Base-by-base conservation (phyloP, 2,329 filamentous ascomycete species). In the Alternaria triticimaculans region DNA sequence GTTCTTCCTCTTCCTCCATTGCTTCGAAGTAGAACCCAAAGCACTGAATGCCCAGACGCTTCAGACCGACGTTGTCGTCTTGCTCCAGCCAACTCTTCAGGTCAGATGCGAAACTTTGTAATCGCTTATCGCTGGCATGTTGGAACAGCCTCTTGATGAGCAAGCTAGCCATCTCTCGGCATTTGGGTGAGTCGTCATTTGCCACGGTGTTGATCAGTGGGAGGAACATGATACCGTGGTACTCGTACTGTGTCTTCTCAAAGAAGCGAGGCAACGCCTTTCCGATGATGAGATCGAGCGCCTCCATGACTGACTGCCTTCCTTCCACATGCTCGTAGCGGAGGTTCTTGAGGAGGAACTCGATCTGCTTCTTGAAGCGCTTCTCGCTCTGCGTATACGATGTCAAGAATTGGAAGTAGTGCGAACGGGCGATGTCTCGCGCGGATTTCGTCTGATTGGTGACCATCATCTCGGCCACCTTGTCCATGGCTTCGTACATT, bases 351-450 rank as follows among this genome's bases (percentile, higher is more conserved):
- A 96, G 87, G 53, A 99, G 85, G 77, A 98, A 99, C 60, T 87
- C 89, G 55, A 97, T 86, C 76, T 98, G 95, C 78, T 97, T 97
- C 43, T 88, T 87, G 90, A 96, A 96, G 14, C 96, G 87, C 66
- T 89, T 92, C 80, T 94, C 94, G 73, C 92, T 93, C 78, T 98
- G 96, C 0, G 96, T 95, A 75, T 97, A 99, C 58, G 97, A 94
- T 69, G 94, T 89, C 60, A 99, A 84, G 82, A 99, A 99, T 70
- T 97, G 93, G 79, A 97, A 91, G 80, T 96, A 99, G 14, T 93
- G 91, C 20, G 93, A 93, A 60, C 96, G 87, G 14, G 95, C 94
- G 41, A 97, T 85, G 77, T 97, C 93, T 56, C 96, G 88, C 3
- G 95, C 95, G 68, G 92, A 90, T 71, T 92, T 91, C 71, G 96